Evolutionary conservation across 192 early-diverging fungal species (phyloP), one percentile per base, ranked within the genome.

Genomic region (Mortierella hygrophila): DNA sequence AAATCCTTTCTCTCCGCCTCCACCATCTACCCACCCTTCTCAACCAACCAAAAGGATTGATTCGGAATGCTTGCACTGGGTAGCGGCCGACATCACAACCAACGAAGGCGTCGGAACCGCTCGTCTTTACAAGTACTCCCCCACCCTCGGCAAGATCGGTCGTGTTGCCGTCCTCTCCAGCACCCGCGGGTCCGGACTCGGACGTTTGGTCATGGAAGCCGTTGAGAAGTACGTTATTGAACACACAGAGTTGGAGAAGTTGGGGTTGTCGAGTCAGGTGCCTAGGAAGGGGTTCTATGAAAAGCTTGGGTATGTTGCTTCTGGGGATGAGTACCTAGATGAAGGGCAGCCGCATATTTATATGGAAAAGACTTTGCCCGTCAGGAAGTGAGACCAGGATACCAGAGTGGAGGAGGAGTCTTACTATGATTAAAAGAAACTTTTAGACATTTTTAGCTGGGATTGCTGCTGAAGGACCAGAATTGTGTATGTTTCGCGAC

Each of bases 331-430:
- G 15, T 86, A 86, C 60, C 72, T 42, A 0, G 84, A 86, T 21
- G 84, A 86, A 26, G 84, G 84, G 20, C 84, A 86, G 40, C 84
- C 84, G 1, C 84, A 86, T 42, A 79, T 86, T 37, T 77, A 42
- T 32, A 86, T 86, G 84, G 63, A 69, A 18, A 86, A 81, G 72
- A 74, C 6, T 1, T 52, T 82, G 70, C 18, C 55, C 21, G 52
- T 20, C 6, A 71, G 21, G 70, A 71, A 42, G 16, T 23, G 70
- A 71, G 6, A 6, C 63, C 32, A 65, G 63, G 32, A 29, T 13
- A 15, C 44, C 13, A 9, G 13, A 46, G 44, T 13, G 44, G 44
- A 15, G 44, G 44, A 44, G 15, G 44, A 3, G 13, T 46, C 44
- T 46, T 13, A 46, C 0, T 13, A 46, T 46, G 44, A 46, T 46